These are phyloP conservation scores for Taiozyma sp. DNA, from an alignment of 1,139 yeast genomes.

Conservation along the genomic window DNA sequence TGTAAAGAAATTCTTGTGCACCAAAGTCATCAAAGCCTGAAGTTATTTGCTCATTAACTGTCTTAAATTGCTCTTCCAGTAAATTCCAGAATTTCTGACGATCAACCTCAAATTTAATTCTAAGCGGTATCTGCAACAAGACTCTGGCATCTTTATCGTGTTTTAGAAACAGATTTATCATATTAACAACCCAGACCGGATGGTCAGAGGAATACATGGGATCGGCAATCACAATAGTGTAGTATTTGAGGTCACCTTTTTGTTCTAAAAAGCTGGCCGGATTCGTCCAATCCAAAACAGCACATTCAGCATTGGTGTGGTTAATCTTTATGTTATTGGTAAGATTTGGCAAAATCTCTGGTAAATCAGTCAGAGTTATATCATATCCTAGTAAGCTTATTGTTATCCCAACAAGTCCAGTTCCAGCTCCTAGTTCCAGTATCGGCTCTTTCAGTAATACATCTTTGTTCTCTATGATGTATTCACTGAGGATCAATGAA, in stretches of 20 bases:
- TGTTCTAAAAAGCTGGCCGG: slow-evolving; percentile 37
- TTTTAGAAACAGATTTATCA: slow-evolving; percentile 41
- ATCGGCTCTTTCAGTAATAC: slow-evolving; percentile 26
- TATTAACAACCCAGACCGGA: slow-evolving; percentile 63
- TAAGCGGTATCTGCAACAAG: slow-evolving; percentile 67
- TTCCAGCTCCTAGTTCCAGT: slow-evolving; percentile 88
- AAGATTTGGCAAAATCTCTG: slow-evolving; percentile 69
- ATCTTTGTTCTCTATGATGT: slow-evolving; percentile 23
- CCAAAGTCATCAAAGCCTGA: slow-evolving; percentile 89
- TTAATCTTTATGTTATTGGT: slow-evolving; percentile 51
- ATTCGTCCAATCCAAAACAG: slow-evolving; percentile 72
- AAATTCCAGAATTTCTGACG: slow-evolving; percentile 55
- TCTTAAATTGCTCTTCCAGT: slow-evolving; percentile 30
- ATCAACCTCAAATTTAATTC: slow-evolving; percentile 62
- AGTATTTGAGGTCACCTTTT: slow-evolving; percentile 33
- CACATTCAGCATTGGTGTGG: slow-evolving; percentile 33
- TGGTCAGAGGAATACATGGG: slow-evolving; percentile 84
- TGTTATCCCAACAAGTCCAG: slow-evolving; percentile 82
- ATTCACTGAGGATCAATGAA: slow-evolving; percentile 60
- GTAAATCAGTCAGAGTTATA: slow-evolving; percentile 68
- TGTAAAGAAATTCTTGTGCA: slow-evolving; percentile 53
- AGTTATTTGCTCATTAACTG: slow-evolving; percentile 34
- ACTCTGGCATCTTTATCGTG: slow-evolving; percentile 36
- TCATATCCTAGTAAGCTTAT: slow-evolving; percentile 43
- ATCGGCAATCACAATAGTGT: slow-evolving; percentile 71